Evolutionary conservation across 2,329 filamentous ascomycete genomes (phyloP).

Genomic region (Hymenoscyphus salicellus): DNA sequence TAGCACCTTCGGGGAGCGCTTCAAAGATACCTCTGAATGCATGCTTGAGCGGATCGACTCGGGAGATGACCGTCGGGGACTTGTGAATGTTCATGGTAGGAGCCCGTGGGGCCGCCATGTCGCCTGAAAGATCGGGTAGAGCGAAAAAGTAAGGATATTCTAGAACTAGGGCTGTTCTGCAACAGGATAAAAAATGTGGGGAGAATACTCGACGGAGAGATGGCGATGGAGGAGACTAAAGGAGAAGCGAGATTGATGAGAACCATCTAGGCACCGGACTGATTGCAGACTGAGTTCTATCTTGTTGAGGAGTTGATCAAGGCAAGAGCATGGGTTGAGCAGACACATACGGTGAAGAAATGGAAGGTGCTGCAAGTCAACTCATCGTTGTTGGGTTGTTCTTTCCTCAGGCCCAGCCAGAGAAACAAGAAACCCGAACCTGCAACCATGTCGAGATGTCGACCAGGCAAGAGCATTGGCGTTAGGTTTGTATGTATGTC

Average conservation of each 20-base stretch:
- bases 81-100: slow-evolving; percentile 13
- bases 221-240: background rate
- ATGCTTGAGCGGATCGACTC: slow-evolving; percentile 10
- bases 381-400: too few relatives aligned
- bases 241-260: background rate
- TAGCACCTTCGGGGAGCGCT: slow-evolving; percentile 20
- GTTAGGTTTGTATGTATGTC: too few relatives aligned
- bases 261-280: too few relatives aligned
- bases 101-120: background rate
- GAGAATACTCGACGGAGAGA: background rate
- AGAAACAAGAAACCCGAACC: too few relatives aligned
- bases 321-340: too few relatives aligned
- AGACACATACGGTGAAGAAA: too few relatives aligned
- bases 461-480: too few relatives aligned
- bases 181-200: background rate
- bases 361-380: too few relatives aligned
- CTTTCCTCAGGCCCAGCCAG: too few relatives aligned
- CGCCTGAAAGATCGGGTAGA: background rate
- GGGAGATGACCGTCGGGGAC: slow-evolving; percentile 2
- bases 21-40: slow-evolving; percentile 8
- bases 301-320: too few relatives aligned
- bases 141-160: background rate
- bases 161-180: background rate
- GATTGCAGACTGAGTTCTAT: too few relatives aligned
- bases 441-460: too few relatives aligned